Evolutionary conservation across 768 basidiomycete species (phyloP).

Genomic region (Mycena pura): DNA sequence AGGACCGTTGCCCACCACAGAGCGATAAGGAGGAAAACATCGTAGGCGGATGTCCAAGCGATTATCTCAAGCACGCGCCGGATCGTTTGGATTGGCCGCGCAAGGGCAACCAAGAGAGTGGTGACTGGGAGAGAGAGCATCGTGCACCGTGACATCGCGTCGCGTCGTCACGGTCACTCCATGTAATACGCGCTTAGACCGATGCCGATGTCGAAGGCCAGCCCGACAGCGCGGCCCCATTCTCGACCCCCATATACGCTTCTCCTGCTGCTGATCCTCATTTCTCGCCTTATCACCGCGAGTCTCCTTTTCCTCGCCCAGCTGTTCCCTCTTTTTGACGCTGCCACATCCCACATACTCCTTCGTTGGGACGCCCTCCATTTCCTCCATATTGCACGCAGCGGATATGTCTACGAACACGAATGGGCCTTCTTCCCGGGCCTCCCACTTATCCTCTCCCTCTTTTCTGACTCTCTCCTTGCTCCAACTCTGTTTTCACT

Average conservation of each 20-base stretch:
- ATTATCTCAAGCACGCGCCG: slow-evolving; percentile 54
- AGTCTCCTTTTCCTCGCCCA: not conserved
- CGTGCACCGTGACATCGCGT: not conserved
- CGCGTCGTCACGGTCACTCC: not conserved
- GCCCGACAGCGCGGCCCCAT: too few species aligned
- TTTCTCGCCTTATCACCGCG: slow-evolving; percentile 26
- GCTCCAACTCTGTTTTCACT: slow-evolving; percentile 41
- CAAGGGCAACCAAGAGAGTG: slow-evolving; percentile 65
- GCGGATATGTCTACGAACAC: slow-evolving; percentile 72
- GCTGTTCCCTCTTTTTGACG: slow-evolving; percentile 33
- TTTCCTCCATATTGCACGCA: slow-evolving; percentile 70
- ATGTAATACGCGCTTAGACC: too few species aligned
- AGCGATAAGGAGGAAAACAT: slow-evolving; percentile 71
- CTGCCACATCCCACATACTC: slow-evolving; percentile 39
- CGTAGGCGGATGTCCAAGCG: slow-evolving; percentile 67
- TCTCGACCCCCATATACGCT: not conserved
- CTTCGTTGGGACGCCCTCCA: slow-evolving; percentile 92
- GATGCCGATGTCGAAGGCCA: too few species aligned
- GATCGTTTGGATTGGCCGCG: slow-evolving; percentile 54
- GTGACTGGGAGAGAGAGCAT: slow-evolving; percentile 35
- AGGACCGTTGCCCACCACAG: slow-evolving; percentile 83
- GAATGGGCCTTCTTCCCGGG: slow-evolving; percentile 90
- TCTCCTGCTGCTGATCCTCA: slow-evolving; percentile 27
- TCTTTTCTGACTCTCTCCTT: slow-evolving; percentile 39
- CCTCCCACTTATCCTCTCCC: slow-evolving; percentile 51